Evolutionary conservation across 2,329 filamentous ascomycete genomes (phyloP).

Genomic region (Biscogniauxia mediterranea): DNA sequence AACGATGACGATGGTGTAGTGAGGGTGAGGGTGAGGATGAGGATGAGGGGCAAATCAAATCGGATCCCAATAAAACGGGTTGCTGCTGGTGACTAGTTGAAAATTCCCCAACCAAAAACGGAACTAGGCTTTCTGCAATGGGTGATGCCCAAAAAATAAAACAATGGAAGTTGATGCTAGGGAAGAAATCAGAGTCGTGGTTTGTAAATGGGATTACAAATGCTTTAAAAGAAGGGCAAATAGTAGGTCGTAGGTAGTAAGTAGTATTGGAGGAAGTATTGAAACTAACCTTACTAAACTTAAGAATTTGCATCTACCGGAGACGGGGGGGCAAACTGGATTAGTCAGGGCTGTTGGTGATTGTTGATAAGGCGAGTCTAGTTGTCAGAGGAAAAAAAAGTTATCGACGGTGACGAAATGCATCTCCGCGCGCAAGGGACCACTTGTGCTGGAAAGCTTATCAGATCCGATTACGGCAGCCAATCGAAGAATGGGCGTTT

Average conservation of each 20-base stretch:
- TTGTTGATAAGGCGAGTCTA: neutral
- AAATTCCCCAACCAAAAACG: neutral
- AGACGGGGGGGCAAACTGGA: conserved; percentile 5
- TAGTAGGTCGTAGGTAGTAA: too few species aligned
- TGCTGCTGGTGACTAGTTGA: neutral
- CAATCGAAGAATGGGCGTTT: conserved; percentile 2
- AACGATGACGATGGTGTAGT: conserved; percentile 13
- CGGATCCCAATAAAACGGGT: neutral
- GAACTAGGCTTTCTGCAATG: too few species aligned
- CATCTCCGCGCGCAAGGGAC: conserved; percentile 15
- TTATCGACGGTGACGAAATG: conserved; percentile 16
- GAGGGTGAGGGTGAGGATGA: conserved; percentile 2
- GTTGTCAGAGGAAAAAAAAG: conserved; percentile 4
- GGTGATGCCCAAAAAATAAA: too few species aligned
- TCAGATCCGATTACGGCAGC: conserved; percentile 29
- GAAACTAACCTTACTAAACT: too few species aligned
- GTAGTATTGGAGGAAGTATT: neutral
- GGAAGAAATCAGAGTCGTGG: neutral
- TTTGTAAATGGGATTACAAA: neutral
- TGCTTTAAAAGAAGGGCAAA: neutral
- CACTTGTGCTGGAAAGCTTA: conserved; percentile 7
- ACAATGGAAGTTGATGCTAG: neutral
- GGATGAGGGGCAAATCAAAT: conserved; percentile 10
- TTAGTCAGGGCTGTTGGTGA: conserved; percentile 19
- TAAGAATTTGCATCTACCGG: neutral